These are phyloP conservation scores for Lepidopterella palustris DNA, from an alignment of 495 filamentous ascomycete species.

Conservation along the genomic window DNA sequence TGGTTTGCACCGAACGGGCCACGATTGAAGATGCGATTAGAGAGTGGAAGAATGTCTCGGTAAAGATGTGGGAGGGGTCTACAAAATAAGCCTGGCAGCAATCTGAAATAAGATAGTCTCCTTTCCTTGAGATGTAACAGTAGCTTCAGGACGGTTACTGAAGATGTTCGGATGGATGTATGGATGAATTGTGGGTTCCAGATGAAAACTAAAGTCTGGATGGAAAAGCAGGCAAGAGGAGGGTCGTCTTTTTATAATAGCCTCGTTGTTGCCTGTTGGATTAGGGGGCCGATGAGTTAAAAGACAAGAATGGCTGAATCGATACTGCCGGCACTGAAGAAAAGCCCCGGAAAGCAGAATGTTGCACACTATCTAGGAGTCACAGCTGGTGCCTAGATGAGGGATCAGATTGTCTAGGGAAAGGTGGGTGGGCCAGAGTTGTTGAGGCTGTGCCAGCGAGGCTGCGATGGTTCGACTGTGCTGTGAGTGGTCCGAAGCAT, in stretches of 20 bases:
- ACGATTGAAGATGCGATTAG: neutral
- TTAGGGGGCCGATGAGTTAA: neutral
- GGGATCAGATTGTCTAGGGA: neutral
- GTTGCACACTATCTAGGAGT: neutral
- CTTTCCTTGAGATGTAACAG: no score
- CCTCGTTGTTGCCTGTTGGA: constrained; percentile 1
- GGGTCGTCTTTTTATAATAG: neutral
- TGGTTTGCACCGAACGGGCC: neutral
- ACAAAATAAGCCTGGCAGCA: no score
- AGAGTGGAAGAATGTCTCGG: neutral
- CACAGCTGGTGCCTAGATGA: neutral
- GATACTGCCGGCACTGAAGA: no score
- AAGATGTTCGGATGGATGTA: no score
- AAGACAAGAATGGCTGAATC: neutral
- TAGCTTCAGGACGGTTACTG: no score
- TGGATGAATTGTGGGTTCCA: no score
- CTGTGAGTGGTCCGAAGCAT: neutral
- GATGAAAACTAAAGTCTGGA: neutral
- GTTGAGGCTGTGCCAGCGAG: no score
- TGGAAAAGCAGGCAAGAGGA: neutral
- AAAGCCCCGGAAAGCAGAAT: neutral
- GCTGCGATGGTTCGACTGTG: no score
- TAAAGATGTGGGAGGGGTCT: neutral
- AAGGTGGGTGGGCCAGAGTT: neutral
- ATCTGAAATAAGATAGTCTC: no score